These are phyloP conservation scores for Dipteronia dyeriana DNA, from an alignment of 345 rosid genomes.

Conservation along the genomic window DNA sequence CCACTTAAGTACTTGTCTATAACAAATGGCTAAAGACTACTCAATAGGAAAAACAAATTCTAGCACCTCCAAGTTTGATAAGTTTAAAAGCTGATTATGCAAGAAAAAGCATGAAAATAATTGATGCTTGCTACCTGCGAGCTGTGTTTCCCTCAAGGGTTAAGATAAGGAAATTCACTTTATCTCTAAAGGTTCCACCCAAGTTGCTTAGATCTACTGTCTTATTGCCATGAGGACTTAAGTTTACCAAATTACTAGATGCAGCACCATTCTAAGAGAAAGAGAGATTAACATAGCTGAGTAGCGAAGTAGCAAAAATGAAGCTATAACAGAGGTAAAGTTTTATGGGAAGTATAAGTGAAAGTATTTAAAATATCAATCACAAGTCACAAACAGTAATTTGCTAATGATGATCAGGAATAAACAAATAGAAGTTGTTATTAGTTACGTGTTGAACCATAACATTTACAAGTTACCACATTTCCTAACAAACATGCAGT, in stretches of 20 bases:
- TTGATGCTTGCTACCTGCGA: neutral
- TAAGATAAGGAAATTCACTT: neutral
- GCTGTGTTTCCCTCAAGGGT: neutral
- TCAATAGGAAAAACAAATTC: neutral
- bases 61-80: neutral
- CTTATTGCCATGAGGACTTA: neutral
- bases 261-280: neutral
- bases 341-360: neutral
- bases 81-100: neutral
- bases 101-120: slow-evolving; percentile 1
- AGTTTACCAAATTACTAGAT: neutral
- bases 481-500: neutral
- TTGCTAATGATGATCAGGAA: neutral
- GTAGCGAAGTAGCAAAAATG: neutral
- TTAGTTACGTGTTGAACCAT: neutral
- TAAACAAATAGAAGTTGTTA: neutral
- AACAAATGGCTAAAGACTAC: neutral
- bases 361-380: neutral
- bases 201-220: neutral
- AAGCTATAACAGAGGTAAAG: neutral
- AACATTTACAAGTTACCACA: neutral
- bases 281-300: neutral
- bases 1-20: neutral
- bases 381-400: neutral
- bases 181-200: neutral